A percentile compares a stretch with the other conserved stretches of the same genome.
These are phyloP conservation scores for Barnettozyma populi DNA, from an alignment of 805 yeast species.

Conservation along the genomic window DNA sequence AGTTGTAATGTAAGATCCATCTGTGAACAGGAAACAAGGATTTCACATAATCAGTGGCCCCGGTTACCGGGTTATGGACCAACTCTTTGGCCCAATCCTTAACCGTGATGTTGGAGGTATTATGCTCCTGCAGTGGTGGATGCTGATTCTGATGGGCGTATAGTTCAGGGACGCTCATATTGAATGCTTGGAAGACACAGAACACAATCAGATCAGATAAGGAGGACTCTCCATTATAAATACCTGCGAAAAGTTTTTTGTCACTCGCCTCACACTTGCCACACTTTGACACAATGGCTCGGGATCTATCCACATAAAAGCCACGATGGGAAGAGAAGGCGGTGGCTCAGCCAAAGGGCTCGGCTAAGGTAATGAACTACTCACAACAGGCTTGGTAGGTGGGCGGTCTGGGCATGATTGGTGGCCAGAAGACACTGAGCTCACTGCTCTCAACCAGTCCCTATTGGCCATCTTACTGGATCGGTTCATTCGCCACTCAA, in stretches of 20 bases:
- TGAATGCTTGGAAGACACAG: background rate
- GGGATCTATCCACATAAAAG: background rate
- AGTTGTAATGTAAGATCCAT: conserved; percentile 86
- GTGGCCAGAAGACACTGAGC: background rate
- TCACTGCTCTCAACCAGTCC: background rate
- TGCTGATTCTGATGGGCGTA: conserved; percentile 3
- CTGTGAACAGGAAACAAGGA: conserved; percentile 72
- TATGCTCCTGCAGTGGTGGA: conserved; percentile 6
- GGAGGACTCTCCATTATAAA: conserved; percentile 1
- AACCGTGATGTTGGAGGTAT: conserved; percentile 2
- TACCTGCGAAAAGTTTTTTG: background rate
- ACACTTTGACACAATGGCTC: conserved; percentile 12
- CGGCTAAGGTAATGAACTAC: background rate
- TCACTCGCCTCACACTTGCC: conserved; percentile 10
- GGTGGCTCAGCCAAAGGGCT: background rate
- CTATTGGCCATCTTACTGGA: background rate
- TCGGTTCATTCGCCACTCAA: background rate
- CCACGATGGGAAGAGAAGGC: background rate
- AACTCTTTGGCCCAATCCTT: conserved; percentile 11
- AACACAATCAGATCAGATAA: background rate
- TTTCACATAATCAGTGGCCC: conserved; percentile 41
- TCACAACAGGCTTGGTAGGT: background rate
- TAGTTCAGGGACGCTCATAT: background rate
- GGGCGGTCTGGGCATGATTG: background rate
- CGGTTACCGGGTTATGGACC: conserved; percentile 14